phyloP scores from a whole-genome alignment of 495 filamentous ascomycete genomes.

The Neurospora cerealis region DNA sequence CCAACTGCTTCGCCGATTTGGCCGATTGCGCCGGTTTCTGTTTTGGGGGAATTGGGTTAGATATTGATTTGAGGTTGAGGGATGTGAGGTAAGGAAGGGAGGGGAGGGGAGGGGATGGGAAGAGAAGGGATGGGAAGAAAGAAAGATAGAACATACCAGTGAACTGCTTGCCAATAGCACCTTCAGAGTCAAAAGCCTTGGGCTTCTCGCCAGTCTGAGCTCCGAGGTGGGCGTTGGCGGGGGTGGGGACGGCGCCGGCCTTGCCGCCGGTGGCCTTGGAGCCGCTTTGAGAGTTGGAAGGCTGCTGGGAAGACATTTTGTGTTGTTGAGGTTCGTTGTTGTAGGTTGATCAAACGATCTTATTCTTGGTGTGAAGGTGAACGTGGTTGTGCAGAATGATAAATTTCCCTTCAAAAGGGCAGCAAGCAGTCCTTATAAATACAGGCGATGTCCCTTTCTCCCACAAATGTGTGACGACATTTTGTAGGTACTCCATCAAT shows the following conservation, averaged over 20 bases:
- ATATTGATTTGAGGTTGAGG: too few species aligned
- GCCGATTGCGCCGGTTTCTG: constrained; percentile 41
- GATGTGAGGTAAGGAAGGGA: too few species aligned
- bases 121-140: not conserved
- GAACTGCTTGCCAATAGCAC: constrained; percentile 30
- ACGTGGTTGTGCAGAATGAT: not conserved
- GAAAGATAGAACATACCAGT: constrained; percentile 12
- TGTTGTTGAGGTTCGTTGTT: not conserved
- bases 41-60: not conserved
- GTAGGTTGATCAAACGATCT: not conserved
- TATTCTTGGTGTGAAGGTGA: not conserved
- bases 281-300: constrained; percentile 9
- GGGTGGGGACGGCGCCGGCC: constrained; percentile 7
- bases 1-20: constrained; percentile 41
- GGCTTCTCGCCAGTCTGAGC: constrained; percentile 6
- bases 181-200: constrained; percentile 24
- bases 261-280: constrained; percentile 15
- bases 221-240: constrained; percentile 12
- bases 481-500: too few species aligned
- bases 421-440: not conserved
- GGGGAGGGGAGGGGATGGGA: not conserved
- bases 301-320: constrained; percentile 1
- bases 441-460: not conserved
- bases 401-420: not conserved
- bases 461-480: not conserved